Evolutionary conservation across 2,329 filamentous ascomycete genomes (phyloP).

Genomic region (Cladorrhinum sp.): DNA sequence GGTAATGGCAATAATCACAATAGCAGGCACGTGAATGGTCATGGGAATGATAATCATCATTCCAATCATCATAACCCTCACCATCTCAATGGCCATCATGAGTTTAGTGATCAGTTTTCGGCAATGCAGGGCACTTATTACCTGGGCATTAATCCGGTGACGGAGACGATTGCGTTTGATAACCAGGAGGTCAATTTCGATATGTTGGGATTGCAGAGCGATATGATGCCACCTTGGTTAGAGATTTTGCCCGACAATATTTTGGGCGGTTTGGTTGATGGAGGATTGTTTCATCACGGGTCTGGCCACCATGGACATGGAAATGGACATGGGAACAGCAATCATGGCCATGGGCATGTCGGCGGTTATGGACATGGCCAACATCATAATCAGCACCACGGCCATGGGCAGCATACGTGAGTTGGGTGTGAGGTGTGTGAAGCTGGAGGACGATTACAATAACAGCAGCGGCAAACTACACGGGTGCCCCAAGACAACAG

Average conservation of each 20-base stretch:
- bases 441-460: no score
- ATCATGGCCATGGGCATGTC: background rate
- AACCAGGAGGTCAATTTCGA: slow-evolving; percentile 76
- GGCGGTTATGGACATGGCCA: background rate
- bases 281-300: slow-evolving; percentile 13
- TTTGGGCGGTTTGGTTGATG: slow-evolving; percentile 53
- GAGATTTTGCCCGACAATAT: slow-evolving; percentile 70
- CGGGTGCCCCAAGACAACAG: no score
- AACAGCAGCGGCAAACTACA: no score
- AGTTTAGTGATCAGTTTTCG: slow-evolving; percentile 22
- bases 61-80: slow-evolving; percentile 19
- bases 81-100: slow-evolving; percentile 24
- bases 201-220: slow-evolving; percentile 56
- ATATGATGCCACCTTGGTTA: slow-evolving; percentile 69
- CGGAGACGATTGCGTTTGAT: slow-evolving; percentile 65
- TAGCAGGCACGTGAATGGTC: slow-evolving; percentile 9
- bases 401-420: background rate
- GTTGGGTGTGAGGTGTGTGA: no score
- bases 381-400: slow-evolving; percentile 2
- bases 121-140: slow-evolving; percentile 29
- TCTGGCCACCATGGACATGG: background rate
- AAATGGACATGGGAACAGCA: background rate
- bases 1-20: slow-evolving; percentile 9
- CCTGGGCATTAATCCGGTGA: slow-evolving; percentile 34
- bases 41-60: slow-evolving; percentile 4